Conservation (phyloP, 306 rosid genomes). For the Medicago lupulina region DNA sequence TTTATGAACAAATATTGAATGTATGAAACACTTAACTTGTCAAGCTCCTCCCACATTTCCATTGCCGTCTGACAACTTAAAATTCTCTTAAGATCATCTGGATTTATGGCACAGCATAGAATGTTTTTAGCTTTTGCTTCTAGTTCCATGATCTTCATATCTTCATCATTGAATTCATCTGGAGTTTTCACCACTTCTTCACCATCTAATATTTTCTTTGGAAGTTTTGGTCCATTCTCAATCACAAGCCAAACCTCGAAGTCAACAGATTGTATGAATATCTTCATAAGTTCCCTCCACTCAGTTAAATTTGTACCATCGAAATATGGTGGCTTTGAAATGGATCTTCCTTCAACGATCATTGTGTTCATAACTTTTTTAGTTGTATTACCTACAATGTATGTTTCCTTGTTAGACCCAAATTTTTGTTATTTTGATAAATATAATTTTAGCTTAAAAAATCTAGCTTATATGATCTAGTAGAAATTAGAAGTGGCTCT, state of each 20-base stretch:
- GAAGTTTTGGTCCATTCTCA: conserved; percentile 34
- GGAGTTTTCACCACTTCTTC: conserved; percentile 16
- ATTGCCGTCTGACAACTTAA: conserved; percentile 9
- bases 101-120: conserved; percentile 30
- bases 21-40: conserved; percentile 11
- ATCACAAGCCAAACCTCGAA: conserved; percentile 35
- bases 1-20: too few relatives aligned
- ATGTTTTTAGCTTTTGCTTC: conserved; percentile 30
- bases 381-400: neutral
- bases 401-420: too few relatives aligned
- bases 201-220: neutral
- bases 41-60: conserved; percentile 31
- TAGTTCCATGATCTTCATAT: conserved; percentile 3
- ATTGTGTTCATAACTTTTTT: neutral
- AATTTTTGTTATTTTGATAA: too few relatives aligned
- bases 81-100: neutral
- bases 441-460: too few relatives aligned
- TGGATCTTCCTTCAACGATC: neutral
- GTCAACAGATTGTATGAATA: conserved; percentile 17
- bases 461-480: too few relatives aligned
- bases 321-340: conserved; percentile 26
- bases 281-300: conserved; percentile 25
- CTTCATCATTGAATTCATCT: conserved; percentile 34
- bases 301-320: neutral
- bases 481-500: too few relatives aligned